phyloP scores from a whole-genome alignment of 805 yeast species.

The Candida pseudoglaebosa region DNA sequence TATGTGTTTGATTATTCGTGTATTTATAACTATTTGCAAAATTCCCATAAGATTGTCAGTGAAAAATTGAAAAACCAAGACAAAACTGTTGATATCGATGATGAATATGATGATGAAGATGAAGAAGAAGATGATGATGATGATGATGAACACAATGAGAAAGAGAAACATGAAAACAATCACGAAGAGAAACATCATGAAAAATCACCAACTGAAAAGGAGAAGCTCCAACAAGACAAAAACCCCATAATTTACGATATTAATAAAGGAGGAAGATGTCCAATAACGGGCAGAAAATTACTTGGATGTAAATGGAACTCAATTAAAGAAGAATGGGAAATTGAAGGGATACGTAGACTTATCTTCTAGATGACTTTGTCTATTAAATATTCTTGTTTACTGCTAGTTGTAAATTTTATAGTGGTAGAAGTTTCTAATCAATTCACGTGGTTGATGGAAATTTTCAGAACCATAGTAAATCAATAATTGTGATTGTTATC shows the following conservation, averaged over 20 bases:
- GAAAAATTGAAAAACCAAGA: constrained; percentile 12
- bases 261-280: constrained; percentile 68
- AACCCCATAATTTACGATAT: constrained; percentile 20
- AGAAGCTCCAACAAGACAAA: constrained; percentile 4
- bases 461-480: background rate
- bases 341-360: constrained; percentile 73
- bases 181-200: constrained; percentile 13
- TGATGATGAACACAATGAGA: constrained; percentile 14
- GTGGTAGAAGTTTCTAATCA: background rate
- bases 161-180: constrained; percentile 12
- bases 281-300: constrained; percentile 69
- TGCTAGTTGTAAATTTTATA: background rate
- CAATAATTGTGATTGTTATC: no score
- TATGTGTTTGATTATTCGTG: constrained; percentile 87
- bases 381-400: background rate
- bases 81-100: constrained; percentile 11
- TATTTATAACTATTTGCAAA: constrained; percentile 60
- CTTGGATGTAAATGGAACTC: constrained; percentile 66
- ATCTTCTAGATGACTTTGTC: constrained; percentile 42
- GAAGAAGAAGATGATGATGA: constrained; percentile 12
- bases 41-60: constrained; percentile 34
- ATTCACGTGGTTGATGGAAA: constrained; percentile 1
- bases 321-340: constrained; percentile 60
- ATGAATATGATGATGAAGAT: constrained; percentile 15
- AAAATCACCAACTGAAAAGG: constrained; percentile 8